Evolutionary conservation across 805 yeast genomes (phyloP).

Genomic region (Teunomyces gatunensis): DNA sequence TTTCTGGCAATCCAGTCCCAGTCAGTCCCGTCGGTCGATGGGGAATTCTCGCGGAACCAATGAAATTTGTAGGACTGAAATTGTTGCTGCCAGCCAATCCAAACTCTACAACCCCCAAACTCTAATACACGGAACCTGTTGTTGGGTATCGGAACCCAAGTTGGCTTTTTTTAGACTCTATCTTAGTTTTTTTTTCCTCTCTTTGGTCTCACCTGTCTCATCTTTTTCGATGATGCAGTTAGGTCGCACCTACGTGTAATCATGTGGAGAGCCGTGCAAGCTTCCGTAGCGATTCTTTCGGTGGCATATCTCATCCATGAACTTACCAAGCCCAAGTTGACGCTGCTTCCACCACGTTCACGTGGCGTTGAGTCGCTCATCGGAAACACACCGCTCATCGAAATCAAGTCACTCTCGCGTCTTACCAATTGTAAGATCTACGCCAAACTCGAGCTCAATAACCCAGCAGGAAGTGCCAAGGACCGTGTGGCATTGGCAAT

Average conservation of each 20-base stretch:
- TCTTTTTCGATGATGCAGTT: too few species aligned
- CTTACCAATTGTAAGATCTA: slow-evolving; percentile 78
- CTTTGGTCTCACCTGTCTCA: too few species aligned
- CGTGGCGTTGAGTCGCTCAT: slow-evolving; percentile 75
- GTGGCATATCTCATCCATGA: slow-evolving; percentile 8
- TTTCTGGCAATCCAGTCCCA: too few species aligned
- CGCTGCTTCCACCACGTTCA: slow-evolving; percentile 26
- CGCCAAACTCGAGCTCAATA: slow-evolving; percentile 81
- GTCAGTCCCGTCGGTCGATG: too few species aligned
- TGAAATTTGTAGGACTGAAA: too few species aligned
- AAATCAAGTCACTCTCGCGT: slow-evolving; percentile 64
- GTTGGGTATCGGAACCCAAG: too few species aligned
- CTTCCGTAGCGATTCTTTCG: slow-evolving; percentile 15
- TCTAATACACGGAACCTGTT: too few species aligned
- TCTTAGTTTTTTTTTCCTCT: too few species aligned
- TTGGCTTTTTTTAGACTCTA: too few species aligned
- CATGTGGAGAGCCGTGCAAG: slow-evolving; percentile 10
- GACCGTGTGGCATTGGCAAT: slow-evolving; percentile 91
- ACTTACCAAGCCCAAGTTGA: slow-evolving; percentile 8
- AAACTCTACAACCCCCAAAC: too few species aligned
- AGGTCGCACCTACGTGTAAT: not conserved
- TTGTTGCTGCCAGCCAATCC: too few species aligned
- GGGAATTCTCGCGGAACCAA: too few species aligned
- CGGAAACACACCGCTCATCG: slow-evolving; percentile 87
- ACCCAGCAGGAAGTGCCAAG: slow-evolving; percentile 95